Evolutionary conservation across 345 rosid genomes (phyloP).

Genomic region (Iberis pinnata): DNA sequence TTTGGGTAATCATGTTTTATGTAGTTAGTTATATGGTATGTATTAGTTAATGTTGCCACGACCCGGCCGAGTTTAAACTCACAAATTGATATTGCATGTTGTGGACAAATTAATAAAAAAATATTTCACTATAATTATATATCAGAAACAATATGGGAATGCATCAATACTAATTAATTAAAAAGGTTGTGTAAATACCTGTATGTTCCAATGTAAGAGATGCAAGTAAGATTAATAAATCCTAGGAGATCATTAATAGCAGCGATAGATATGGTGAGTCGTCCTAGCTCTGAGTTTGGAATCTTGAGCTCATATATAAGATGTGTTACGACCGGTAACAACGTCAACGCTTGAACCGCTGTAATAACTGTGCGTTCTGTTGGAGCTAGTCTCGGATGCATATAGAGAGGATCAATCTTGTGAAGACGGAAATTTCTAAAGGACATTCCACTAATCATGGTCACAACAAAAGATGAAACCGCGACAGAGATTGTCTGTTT

Average conservation of each 20-base stretch:
- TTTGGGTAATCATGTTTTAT: too few relatives aligned
- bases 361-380: conserved; percentile 25
- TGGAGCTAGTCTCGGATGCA: conserved; percentile 17
- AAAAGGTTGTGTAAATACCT: conserved; percentile 12
- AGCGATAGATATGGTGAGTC: conserved; percentile 22
- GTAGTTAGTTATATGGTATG: too few relatives aligned
- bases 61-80: too few relatives aligned
- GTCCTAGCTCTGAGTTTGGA: conserved; percentile 26
- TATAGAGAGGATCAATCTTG: conserved; percentile 27
- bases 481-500: conserved; percentile 17
- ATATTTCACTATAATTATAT: too few relatives aligned
- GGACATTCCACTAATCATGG: conserved; percentile 1
- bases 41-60: too few relatives aligned
- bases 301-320: conserved; percentile 30
- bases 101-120: too few relatives aligned
- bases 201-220: conserved; percentile 21
- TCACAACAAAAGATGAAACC: conserved; percentile 24
- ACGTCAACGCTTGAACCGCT: conserved; percentile 21
- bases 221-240: neutral
- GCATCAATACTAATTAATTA: neutral
- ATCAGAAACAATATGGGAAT: too few relatives aligned
- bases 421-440: conserved; percentile 20
- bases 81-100: too few relatives aligned
- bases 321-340: conserved; percentile 27
- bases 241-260: conserved; percentile 25